A percentile compares a stretch with the other conserved stretches of the same genome.
Evolutionary conservation across 2,329 filamentous ascomycete genomes (phyloP).

Genomic region (Pseudogymnoascus sp.): DNA sequence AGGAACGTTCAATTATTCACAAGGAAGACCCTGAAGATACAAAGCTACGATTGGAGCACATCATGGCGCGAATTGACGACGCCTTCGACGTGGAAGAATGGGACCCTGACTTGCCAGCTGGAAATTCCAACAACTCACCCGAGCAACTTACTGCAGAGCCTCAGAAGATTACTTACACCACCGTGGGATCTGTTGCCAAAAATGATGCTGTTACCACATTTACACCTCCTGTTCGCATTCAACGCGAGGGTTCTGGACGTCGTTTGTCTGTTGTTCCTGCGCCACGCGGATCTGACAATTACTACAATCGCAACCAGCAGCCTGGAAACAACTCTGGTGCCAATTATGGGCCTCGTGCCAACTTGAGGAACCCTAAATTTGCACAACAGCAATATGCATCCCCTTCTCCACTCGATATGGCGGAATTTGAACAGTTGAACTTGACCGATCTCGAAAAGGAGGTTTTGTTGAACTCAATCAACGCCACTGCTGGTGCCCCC

Average conservation of each 20-base stretch:
- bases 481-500: neutral
- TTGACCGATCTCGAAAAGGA: conserved; percentile 9
- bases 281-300: neutral
- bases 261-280: conserved; percentile 8
- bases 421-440: neutral
- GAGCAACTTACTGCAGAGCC: conserved; percentile 22
- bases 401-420: conserved; percentile 15
- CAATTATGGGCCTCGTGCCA: neutral
- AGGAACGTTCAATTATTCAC: conserved; percentile 9
- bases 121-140: conserved; percentile 17
- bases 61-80: conserved; percentile 17
- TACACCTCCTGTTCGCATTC: conserved; percentile 27
- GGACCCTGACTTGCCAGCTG: conserved; percentile 22
- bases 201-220: conserved; percentile 24
- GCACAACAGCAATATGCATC: neutral
- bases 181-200: conserved; percentile 28
- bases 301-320: neutral
- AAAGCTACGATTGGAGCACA: conserved; percentile 1
- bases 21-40: conserved; percentile 6
- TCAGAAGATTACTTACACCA: conserved; percentile 27
- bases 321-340: neutral
- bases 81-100: conserved; percentile 26
- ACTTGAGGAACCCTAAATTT: neutral
- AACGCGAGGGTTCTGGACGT: conserved; percentile 27
- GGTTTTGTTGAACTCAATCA: neutral